These are phyloP conservation scores for Tolypocladium capitatum DNA, from an alignment of 2,329 filamentous ascomycete species.

Conservation along the genomic window DNA sequence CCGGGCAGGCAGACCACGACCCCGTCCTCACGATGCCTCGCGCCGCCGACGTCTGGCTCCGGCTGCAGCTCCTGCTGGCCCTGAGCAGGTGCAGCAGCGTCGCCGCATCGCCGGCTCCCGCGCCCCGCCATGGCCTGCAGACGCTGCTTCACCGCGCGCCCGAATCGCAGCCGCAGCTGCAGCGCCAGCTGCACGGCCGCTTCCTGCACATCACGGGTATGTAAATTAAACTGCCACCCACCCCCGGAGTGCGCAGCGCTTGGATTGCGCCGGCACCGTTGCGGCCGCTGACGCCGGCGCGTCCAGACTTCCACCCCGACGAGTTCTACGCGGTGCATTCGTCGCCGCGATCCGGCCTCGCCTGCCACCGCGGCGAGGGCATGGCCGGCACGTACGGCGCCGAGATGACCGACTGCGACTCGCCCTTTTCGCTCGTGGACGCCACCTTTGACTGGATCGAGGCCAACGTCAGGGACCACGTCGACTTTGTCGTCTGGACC, in stretches of 20 bases:
- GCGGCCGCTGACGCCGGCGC: not conserved
- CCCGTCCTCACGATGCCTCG: not conserved
- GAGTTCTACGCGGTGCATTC: slow-evolving; percentile 71
- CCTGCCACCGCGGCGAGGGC: slow-evolving; percentile 71
- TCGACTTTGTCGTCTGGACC: slow-evolving; percentile 91
- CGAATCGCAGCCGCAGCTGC: not conserved
- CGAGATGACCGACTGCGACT: slow-evolving; percentile 79
- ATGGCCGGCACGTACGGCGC: slow-evolving; percentile 71
- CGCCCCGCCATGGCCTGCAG: slow-evolving; percentile 1
- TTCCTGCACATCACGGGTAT: slow-evolving; percentile 83
- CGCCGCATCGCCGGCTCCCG: not conserved
- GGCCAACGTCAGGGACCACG: slow-evolving; percentile 58
- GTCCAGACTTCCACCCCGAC: slow-evolving; percentile 80
- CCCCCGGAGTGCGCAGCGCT: no score
- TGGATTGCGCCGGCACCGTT: not conserved
- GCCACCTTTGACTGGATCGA: slow-evolving; percentile 84
- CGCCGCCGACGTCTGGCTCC: not conserved
- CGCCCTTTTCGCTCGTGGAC: slow-evolving; percentile 66
- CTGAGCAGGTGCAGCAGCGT: not conserved
- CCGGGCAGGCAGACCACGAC: not conserved
- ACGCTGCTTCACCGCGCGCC: not conserved
- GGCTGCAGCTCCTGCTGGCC: not conserved
- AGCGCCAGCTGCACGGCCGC: slow-evolving; percentile 49
- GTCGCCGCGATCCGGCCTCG: slow-evolving; percentile 51
- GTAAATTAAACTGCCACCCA: not conserved